Evolutionary conservation across 768 basidiomycete genomes (phyloP).

Genomic region (Mycena kentingensis): DNA sequence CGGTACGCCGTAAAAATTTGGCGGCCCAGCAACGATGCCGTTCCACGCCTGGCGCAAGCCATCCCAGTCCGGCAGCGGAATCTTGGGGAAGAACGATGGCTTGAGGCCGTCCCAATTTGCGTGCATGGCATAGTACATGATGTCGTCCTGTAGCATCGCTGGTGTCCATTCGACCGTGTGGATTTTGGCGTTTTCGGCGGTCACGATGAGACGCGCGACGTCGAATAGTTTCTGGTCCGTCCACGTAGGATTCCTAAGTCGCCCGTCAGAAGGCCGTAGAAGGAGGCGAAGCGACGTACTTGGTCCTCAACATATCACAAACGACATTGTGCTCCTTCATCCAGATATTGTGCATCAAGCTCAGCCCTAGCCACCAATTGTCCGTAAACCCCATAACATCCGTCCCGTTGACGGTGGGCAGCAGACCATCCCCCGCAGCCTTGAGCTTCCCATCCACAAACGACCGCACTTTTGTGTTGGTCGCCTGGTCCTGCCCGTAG

Average conservation of each 20-base stretch:
- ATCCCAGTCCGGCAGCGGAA: not conserved
- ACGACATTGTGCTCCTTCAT: conserved; percentile 18
- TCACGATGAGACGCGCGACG: conserved; percentile 18
- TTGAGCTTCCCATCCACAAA: conserved; percentile 12
- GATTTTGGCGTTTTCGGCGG: conserved; percentile 19
- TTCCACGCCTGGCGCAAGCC: conserved; percentile 5
- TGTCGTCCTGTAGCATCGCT: conserved; percentile 8
- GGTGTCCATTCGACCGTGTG: conserved; percentile 23
- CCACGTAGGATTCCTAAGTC: conserved; percentile 13
- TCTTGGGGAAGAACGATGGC: conserved; percentile 2
- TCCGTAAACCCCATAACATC: conserved; percentile 14
- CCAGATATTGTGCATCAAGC: conserved; percentile 18
- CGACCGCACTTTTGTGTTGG: conserved; percentile 9
- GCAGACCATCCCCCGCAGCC: conserved; percentile 6
- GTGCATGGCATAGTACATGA: conserved; percentile 9
- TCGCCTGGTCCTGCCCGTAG: conserved; percentile 13
- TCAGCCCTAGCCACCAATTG: conserved; percentile 17
- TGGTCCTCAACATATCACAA: conserved; percentile 17
- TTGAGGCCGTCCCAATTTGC: conserved; percentile 17
- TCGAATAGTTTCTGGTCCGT: conserved; percentile 14
- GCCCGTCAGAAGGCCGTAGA: not conserved
- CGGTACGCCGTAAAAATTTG: conserved; percentile 14
- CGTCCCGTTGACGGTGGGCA: conserved; percentile 11
- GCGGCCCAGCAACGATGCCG: conserved; percentile 16
- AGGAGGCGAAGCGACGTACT: not conserved